Evolutionary conservation across 2,329 filamentous ascomycete genomes (phyloP).

Genomic region (Fusarium floridanum): DNA sequence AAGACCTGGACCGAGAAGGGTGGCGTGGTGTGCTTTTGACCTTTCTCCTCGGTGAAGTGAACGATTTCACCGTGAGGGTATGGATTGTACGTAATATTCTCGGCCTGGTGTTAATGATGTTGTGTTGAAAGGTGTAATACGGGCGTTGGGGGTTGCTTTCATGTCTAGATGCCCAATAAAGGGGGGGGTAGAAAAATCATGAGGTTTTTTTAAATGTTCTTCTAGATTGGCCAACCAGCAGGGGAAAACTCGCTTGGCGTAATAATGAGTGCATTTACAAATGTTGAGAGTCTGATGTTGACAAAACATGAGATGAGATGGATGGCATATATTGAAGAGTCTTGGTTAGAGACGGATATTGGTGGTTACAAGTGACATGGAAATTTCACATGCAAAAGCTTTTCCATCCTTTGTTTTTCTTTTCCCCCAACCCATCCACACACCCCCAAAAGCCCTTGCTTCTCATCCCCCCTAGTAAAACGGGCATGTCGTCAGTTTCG

Average conservation of each 20-base stretch:
- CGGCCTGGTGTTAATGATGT: neutral
- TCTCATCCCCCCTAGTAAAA: neutral
- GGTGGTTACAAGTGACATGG: neutral
- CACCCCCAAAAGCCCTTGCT: neutral
- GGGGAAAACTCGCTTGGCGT: neutral
- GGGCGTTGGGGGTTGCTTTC: neutral
- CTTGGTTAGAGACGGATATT: neutral
- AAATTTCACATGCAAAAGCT: neutral
- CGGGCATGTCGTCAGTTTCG: neutral
- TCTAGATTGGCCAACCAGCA: neutral
- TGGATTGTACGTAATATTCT: constrained; percentile 1
- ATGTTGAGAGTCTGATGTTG: neutral
- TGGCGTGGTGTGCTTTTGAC: neutral
- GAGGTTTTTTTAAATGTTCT: neutral
- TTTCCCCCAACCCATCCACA: constrained; percentile 1
- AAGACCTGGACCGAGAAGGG: neutral
- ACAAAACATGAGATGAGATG: neutral
- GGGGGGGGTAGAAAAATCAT: neutral
- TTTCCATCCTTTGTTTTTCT: neutral
- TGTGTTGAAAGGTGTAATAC: neutral
- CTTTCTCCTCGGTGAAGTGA: constrained; percentile 1
- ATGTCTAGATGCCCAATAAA: neutral
- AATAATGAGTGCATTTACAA: neutral
- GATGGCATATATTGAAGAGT: neutral
- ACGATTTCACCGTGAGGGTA: neutral